Base-by-base conservation (phyloP, 345 rosid species). In the Syzygium grande region DNA sequence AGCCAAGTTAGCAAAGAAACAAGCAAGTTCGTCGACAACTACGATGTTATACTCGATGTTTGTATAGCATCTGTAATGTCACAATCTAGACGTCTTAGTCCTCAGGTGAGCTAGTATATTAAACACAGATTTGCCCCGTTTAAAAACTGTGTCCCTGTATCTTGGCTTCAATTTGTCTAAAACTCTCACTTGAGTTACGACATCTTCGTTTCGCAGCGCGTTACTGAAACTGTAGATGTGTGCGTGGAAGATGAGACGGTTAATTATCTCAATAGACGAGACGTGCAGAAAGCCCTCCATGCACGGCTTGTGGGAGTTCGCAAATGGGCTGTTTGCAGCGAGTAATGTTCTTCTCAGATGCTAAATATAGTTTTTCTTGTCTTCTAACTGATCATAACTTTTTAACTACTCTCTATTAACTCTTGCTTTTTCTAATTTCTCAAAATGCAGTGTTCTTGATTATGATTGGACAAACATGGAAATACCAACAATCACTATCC, bases 221-320 rank as follows among this genome's bases (percentile, higher is more conserved):
- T 92, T 52, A 95, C 94, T 85, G 98, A 96, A 84, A 90, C 92
- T 34, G 85, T 98, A 63, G 99, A 98, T 90, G 99, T 98, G 17
- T 98, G 99, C 77, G 96, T 98, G 9, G 99, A 98, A 91, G 99
- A 98, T 90, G 97, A 98, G 92, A 96, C 98, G 0, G 99, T 95
- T 19, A 96, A 88, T 58, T 96, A 98, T 88, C 94, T 98, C 21
- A 98, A 96, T 94, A 89, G 99, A 90, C 90, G 86, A 90, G 99
- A 98, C 90, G 99, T 98, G 89, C 98, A 95, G 90, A 92, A 84
- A 53, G 98, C 99, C 89, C 98, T 98, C 63, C 99, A 95, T 88
- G 99, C 99, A 15, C 93, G 94, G 23, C 98, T 98, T 30, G 91
- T 98, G 1, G 99, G 99, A 85, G 98, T 96, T 68, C 94, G 92